Evolutionary conservation across 2,329 filamentous ascomycete species (phyloP).

Genomic region (Paramyrothecium roridum): DNA sequence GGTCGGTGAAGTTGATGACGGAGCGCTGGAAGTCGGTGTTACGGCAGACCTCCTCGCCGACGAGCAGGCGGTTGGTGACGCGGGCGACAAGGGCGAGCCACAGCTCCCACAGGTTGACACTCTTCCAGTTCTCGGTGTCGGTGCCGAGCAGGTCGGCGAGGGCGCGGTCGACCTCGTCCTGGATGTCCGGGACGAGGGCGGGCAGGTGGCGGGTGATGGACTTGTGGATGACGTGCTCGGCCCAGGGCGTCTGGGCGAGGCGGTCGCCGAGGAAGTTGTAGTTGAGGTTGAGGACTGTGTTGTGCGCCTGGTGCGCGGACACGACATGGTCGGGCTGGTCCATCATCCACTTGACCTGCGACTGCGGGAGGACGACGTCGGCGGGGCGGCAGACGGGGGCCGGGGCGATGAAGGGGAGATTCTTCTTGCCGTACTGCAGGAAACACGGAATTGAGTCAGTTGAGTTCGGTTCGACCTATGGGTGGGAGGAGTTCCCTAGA

Average conservation of each 20-base stretch:
- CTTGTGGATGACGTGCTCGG: constrained; percentile 39
- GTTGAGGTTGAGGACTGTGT: constrained; percentile 29
- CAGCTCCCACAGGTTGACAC: constrained; percentile 40
- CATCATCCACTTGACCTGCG: constrained; percentile 42
- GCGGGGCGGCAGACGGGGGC: constrained; percentile 34
- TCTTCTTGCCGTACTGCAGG: constrained; percentile 36
- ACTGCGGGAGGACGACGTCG: constrained; percentile 41
- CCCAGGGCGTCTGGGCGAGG: constrained; percentile 32
- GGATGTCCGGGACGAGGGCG: constrained; percentile 33
- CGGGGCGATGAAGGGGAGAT: constrained; percentile 38
- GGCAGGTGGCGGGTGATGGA: constrained; percentile 38
- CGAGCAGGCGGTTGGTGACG: constrained; percentile 40
- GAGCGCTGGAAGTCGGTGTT: constrained; percentile 42
- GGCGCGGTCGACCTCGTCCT: constrained; percentile 34
- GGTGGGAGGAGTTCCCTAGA: no score
- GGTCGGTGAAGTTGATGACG: constrained; percentile 47
- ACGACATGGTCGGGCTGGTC: constrained; percentile 42
- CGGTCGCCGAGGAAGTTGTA: constrained; percentile 39
- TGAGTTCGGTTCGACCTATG: background rate
- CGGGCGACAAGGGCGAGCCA: constrained; percentile 38
- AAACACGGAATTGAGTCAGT: background rate
- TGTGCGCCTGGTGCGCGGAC: constrained; percentile 37
- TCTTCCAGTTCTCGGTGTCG: constrained; percentile 31
- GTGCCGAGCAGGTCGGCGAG: constrained; percentile 19
- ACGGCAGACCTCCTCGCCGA: constrained; percentile 33